Conservation (phyloP, 306 rosid genomes). For the Cicer judaicum region DNA sequence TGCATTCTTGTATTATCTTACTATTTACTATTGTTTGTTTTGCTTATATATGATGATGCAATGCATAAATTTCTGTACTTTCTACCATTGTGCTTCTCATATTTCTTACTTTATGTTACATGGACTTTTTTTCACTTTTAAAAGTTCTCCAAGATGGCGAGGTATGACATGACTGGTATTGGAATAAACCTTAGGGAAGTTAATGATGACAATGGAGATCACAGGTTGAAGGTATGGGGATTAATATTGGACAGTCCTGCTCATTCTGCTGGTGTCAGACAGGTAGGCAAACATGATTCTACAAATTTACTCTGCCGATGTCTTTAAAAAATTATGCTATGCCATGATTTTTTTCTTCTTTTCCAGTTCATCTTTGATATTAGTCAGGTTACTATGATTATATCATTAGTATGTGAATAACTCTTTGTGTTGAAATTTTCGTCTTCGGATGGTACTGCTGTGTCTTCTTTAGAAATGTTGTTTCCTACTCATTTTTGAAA, state of each 20-base stretch:
- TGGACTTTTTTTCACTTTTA: slow-evolving; percentile 49
- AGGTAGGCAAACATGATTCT: slow-evolving; percentile 59
- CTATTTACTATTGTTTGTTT: slow-evolving; percentile 7
- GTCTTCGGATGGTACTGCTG: neutral
- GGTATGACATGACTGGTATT: slow-evolving; percentile 98
- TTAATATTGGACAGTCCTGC: slow-evolving; percentile 92
- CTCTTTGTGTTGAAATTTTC: neutral
- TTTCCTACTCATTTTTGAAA: neutral
- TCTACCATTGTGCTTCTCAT: slow-evolving; percentile 45
- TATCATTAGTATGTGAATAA: neutral
- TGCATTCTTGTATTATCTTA: slow-evolving; percentile 7
- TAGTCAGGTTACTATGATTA: neutral
- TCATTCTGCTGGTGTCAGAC: slow-evolving; percentile 86
- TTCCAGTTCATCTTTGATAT: slow-evolving; percentile 16
- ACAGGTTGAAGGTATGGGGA: slow-evolving; percentile 75
- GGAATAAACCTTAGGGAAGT: slow-evolving; percentile 97
- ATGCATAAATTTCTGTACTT: slow-evolving; percentile 30
- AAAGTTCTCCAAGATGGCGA: slow-evolving; percentile 99
- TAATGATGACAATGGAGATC: slow-evolving; percentile 71
- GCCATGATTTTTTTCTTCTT: neutral
- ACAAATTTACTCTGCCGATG: slow-evolving; percentile 7
- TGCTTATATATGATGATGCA: slow-evolving; percentile 32
- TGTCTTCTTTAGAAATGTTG: neutral
- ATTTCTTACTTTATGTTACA: slow-evolving; percentile 54
- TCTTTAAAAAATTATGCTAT: neutral